These are phyloP conservation scores for Sporothrix phasma DNA, from an alignment of 2,329 filamentous ascomycete genomes.

Conservation along the genomic window DNA sequence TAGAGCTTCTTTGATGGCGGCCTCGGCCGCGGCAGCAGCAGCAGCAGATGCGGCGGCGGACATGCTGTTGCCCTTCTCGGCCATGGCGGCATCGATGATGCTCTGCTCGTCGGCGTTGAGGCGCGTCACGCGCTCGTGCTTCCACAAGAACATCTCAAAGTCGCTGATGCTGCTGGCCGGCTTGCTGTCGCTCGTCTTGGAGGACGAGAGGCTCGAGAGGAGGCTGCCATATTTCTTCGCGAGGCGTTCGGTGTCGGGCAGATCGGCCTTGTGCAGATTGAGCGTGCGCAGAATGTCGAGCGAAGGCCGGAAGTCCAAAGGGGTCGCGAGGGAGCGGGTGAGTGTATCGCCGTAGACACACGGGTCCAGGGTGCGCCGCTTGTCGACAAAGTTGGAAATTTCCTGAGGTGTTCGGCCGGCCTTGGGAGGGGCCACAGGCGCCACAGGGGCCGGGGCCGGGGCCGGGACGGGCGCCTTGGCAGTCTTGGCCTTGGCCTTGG, in stretches of 20 bases:
- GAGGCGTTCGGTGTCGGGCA: constrained; percentile 40
- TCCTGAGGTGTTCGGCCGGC: constrained; percentile 5
- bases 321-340: constrained; percentile 36
- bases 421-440: constrained; percentile 15
- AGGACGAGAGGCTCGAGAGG: not conserved
- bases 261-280: constrained; percentile 35
- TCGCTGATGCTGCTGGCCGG: not conserved
- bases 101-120: constrained; percentile 36
- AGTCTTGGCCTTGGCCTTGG: constrained; percentile 19
- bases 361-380: constrained; percentile 13
- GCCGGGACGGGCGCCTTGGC: constrained; percentile 13
- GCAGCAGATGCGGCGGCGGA: constrained; percentile 16
- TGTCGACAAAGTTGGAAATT: constrained; percentile 17
- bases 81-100: constrained; percentile 9
- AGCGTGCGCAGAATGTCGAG: constrained; percentile 37
- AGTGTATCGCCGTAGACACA: constrained; percentile 41
- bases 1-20: constrained; percentile 18
- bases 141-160: constrained; percentile 46
- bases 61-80: constrained; percentile 7
- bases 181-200: not conserved
- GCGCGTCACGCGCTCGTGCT: constrained; percentile 44
- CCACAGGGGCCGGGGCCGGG: constrained; percentile 13
- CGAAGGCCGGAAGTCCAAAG: constrained; percentile 36
- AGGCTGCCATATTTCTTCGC: constrained; percentile 34
- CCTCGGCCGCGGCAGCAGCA: constrained; percentile 23